Evolutionary conservation across 2,329 filamentous ascomycete genomes (phyloP).

Genomic region (Alternaria novae-zelandiae): DNA sequence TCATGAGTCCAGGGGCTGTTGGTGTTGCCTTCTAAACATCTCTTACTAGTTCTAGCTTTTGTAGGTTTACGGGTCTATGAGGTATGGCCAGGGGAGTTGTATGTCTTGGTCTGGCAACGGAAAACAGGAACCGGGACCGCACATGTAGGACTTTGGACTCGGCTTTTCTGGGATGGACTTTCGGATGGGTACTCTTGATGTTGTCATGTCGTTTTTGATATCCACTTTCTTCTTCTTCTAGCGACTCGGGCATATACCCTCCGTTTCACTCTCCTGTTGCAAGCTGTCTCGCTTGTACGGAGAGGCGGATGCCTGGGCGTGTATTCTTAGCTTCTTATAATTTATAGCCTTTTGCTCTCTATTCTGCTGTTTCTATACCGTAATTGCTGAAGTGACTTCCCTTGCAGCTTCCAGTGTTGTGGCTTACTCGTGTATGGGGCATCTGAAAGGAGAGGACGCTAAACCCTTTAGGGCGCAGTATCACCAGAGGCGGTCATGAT

Average conservation of each 20-base stretch:
- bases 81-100: background rate
- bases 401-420: background rate
- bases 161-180: background rate
- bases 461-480: background rate
- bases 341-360: conserved; percentile 10
- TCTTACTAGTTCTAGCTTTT: background rate
- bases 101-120: background rate
- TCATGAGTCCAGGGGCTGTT: conserved; percentile 29
- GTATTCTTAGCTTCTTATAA: background rate
- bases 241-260: conserved; percentile 18
- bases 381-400: background rate
- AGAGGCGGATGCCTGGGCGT: conserved; percentile 10
- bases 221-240: background rate
- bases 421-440: too few species aligned
- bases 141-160: background rate
- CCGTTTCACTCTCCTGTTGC: background rate
- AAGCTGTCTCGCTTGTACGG: conserved; percentile 8
- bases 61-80: background rate
- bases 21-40: conserved; percentile 44
- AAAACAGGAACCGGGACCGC: background rate
- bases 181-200: background rate
- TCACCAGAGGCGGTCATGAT: background rate
- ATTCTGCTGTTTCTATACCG: accelerated
- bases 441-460: background rate
- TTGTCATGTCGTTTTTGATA: background rate